Conservation (phyloP, 495 filamentous ascomycete genomes). For the Darksidea phi region DNA sequence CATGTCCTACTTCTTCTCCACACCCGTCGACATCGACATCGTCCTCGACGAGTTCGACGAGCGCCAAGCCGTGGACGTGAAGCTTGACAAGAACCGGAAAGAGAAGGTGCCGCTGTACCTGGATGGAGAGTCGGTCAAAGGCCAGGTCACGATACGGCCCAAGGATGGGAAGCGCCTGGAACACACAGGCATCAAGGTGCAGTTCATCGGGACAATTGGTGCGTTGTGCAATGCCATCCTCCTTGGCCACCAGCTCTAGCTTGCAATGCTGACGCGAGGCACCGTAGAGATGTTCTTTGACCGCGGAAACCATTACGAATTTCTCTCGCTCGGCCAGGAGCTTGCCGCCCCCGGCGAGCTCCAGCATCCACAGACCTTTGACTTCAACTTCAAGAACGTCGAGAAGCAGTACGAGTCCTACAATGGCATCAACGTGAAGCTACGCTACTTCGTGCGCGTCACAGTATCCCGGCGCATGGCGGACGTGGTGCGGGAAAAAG, state of each 20-base stretch:
- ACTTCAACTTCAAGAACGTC: slow-evolving; percentile 99
- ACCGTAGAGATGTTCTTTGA: slow-evolving; percentile 96
- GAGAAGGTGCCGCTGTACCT: slow-evolving; percentile 97
- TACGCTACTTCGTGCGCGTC: slow-evolving; percentile 97
- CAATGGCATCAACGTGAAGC: slow-evolving; percentile 98
- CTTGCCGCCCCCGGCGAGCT: slow-evolving; percentile 94
- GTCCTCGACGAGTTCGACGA: slow-evolving; percentile 94
- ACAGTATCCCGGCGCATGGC: slow-evolving; percentile 96
- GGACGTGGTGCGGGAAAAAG: slow-evolving; percentile 97
- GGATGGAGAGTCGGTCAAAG: slow-evolving; percentile 98
- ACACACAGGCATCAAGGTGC: slow-evolving; percentile 98
- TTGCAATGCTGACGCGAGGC: slow-evolving; percentile 42
- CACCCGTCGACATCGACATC: slow-evolving; percentile 97
- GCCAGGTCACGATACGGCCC: slow-evolving; percentile 86
- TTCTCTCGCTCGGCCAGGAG: slow-evolving; percentile 92
- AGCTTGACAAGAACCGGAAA: slow-evolving; percentile 93
- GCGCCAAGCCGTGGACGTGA: slow-evolving; percentile 91
- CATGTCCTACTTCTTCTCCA: slow-evolving; percentile 98
- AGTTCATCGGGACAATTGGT: slow-evolving; percentile 99
- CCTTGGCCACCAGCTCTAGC: slow-evolving; percentile 91
- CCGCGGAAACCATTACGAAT: slow-evolving; percentile 98
- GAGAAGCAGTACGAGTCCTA: slow-evolving; percentile 99
- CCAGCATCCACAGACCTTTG: slow-evolving; percentile 96
- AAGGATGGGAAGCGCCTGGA: slow-evolving; percentile 98
- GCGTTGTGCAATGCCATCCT: slow-evolving; percentile 23